Base-by-base conservation (phyloP, 192 early-diverging fungal species). In the Geranomyces variabilis region DNA sequence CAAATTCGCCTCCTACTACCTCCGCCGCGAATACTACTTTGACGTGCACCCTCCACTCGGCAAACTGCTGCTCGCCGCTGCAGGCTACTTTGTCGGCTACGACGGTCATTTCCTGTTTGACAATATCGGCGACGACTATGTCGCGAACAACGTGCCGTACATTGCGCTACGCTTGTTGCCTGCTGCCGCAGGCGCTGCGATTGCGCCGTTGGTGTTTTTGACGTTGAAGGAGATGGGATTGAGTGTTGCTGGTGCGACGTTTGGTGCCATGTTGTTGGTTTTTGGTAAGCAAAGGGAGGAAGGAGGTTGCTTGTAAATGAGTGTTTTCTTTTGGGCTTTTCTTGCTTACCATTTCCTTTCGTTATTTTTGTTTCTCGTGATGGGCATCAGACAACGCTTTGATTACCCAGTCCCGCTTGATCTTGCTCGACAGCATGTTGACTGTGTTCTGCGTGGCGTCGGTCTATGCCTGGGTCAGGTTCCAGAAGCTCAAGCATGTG, bases 41-140 rank as follows among this genome's bases (percentile, higher is more conserved):
- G 96, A 99, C 72, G 95, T 99, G 22, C 96, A 99, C 69, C 96
- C 96, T 13, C 96, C 96, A 19, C 83, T 98, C 47, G 96, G 93
- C 48, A 98, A 97, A 73, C 79, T 99, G 79, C 81, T 97, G 79
- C 76, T 98, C 24, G 96, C 92, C 10, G 87, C 82, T 13, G 87
- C 89, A 61, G 94, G 94, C 1, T 92, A 85, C 67, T 69, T 95
- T 24, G 80, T 93, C 46, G 96, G 96, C n/a, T 97, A 94, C 72
- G 92, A 98, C 74, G 96, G 96, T 17, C 92, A 93, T 61, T 99
- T 94, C 79, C 76, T 93, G 65, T 99, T 99, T 76, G 92, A 94
- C 24, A 93, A 93, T 61, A 99, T 99, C 79, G 94, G 93, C 12
- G 91, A 96, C 63, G 90, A 88, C 77, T 99, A 99, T 74, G 80